These are phyloP conservation scores for Stereocaulon alpinum DNA, from an alignment of 495 filamentous ascomycete species.

Conservation along the genomic window DNA sequence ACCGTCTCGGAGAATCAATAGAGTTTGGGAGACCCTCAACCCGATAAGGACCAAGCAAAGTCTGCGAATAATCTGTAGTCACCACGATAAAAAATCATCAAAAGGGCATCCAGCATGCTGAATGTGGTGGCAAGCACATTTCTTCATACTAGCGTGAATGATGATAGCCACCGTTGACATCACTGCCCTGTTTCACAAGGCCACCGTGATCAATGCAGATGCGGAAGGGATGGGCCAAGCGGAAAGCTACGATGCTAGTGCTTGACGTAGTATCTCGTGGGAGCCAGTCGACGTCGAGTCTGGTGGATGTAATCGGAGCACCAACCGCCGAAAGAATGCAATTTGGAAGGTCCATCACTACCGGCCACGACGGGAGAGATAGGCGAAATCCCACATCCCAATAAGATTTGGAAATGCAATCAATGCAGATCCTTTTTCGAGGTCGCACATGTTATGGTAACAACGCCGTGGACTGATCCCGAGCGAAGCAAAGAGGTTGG, in stretches of 20 bases:
- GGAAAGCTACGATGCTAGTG: neutral
- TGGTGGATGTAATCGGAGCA: neutral
- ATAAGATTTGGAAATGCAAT: too few relatives aligned
- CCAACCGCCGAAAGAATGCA: neutral
- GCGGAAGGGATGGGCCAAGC: neutral
- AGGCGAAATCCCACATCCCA: too few relatives aligned
- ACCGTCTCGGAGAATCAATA: neutral
- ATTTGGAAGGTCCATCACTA: neutral
- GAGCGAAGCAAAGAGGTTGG: too few relatives aligned
- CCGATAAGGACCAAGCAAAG: too few relatives aligned
- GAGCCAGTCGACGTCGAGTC: neutral
- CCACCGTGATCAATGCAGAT: neutral
- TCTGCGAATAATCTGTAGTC: too few relatives aligned
- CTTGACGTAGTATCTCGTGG: neutral
- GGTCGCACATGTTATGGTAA: too few relatives aligned
- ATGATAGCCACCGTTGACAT: neutral
- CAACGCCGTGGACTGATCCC: too few relatives aligned
- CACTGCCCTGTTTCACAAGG: slow-evolving; percentile 3
- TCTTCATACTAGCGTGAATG: neutral
- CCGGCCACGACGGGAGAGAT: too few relatives aligned
- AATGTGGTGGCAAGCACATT: neutral
- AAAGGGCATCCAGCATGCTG: too few relatives aligned
- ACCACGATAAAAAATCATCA: too few relatives aligned
- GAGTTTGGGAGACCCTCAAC: neutral
- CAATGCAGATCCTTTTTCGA: too few relatives aligned